These are phyloP conservation scores for Sicyos edulis DNA, from an alignment of 306 rosid species.

Conservation along the genomic window DNA sequence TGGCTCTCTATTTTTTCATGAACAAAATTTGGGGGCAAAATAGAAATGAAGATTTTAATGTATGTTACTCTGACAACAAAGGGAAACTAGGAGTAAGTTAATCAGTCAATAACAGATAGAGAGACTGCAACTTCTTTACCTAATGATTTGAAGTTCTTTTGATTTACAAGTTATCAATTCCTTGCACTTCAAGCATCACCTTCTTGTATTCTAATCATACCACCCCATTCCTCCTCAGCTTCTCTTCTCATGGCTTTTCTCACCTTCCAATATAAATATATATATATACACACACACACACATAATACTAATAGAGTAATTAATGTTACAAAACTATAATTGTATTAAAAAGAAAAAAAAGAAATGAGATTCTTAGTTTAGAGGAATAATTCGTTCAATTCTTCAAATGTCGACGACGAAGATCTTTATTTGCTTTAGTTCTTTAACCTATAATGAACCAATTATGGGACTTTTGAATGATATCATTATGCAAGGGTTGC, in stretches of 20 bases:
- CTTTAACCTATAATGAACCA: background rate
- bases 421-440: background rate
- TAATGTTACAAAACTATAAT: background rate
- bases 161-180: slow-evolving; percentile 47
- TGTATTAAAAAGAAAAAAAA: background rate
- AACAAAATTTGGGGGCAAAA: too few species aligned
- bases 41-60: too few species aligned
- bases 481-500: background rate
- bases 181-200: slow-evolving; percentile 48
- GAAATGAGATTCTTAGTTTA: background rate
- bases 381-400: background rate
- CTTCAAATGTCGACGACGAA: too few species aligned
- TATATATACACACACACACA: background rate
- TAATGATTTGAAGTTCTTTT: slow-evolving; percentile 36
- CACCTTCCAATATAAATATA: background rate
- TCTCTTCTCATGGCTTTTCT: background rate
- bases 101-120: slow-evolving; percentile 31
- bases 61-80: too few species aligned
- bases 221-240: background rate
- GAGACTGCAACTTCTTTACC: slow-evolving; percentile 57
- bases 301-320: background rate
- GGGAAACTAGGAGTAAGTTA: background rate
- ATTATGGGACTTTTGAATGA: background rate
- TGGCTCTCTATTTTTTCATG: too few species aligned
- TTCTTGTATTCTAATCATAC: slow-evolving; percentile 47